A percentile compares a stretch with the other conserved stretches of the same genome.
Conservation (phyloP, 2,329 filamentous ascomycete genomes). For the Sporothrix variecibatus region DNA sequence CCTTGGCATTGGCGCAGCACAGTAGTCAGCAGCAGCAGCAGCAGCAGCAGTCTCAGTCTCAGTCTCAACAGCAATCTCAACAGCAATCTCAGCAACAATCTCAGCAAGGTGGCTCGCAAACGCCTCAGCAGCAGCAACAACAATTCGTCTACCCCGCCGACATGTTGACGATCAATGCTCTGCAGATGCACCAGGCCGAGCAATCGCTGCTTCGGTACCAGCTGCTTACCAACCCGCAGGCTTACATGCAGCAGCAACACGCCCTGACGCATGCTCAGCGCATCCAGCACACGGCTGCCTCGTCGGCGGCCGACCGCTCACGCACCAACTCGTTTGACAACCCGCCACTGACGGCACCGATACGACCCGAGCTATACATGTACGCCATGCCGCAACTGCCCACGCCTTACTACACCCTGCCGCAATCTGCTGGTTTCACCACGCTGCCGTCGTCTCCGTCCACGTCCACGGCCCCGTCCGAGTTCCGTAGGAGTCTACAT, state of each 20-base stretch:
- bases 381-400: slow-evolving; percentile 48
- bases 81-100: slow-evolving; percentile 39
- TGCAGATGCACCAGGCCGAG: slow-evolving; percentile 50
- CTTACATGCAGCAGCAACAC: slow-evolving; percentile 46
- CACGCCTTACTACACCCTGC: slow-evolving; percentile 46
- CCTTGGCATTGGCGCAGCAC: slow-evolving; percentile 40
- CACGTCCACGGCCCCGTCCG: slow-evolving; percentile 46
- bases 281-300: slow-evolving; percentile 42
- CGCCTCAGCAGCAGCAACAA: slow-evolving; percentile 46
- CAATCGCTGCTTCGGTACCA: slow-evolving; percentile 43
- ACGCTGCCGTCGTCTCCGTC: slow-evolving; percentile 61
- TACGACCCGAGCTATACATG: slow-evolving; percentile 59
- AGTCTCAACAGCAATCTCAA: slow-evolving; percentile 37
- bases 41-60: slow-evolving; percentile 38
- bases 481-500: slow-evolving; percentile 60
- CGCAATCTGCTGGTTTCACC: slow-evolving; percentile 42
- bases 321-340: slow-evolving; percentile 66
- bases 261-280: slow-evolving; percentile 48
- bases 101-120: slow-evolving; percentile 43
- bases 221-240: slow-evolving; percentile 50
- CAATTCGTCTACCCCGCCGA: slow-evolving; percentile 38
- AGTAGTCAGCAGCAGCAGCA: slow-evolving; percentile 41
- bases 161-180: slow-evolving; percentile 33
- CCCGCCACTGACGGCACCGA: slow-evolving; percentile 58
- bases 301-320: slow-evolving; percentile 50